Conservation (phyloP, 345 rosid genomes). For the Citrus hindsii region DNA sequence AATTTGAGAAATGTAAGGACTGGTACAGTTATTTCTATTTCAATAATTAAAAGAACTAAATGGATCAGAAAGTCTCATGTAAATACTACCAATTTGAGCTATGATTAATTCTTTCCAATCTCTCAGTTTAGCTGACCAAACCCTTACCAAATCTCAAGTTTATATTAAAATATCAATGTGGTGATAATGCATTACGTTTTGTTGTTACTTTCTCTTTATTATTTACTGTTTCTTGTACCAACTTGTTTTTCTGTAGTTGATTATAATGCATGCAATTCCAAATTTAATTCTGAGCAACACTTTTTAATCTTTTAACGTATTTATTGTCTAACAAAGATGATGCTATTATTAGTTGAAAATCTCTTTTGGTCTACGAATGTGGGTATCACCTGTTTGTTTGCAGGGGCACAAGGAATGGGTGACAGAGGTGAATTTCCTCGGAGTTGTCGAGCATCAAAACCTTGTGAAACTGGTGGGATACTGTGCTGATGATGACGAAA, state of each 20-base stretch:
- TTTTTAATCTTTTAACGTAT: background rate
- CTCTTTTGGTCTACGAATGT: background rate
- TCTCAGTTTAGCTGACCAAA: background rate
- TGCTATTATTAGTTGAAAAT: background rate
- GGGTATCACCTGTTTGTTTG: conserved; percentile 15
- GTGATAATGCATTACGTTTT: background rate
- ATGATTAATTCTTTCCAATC: background rate
- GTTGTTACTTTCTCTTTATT: background rate
- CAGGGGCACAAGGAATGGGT: conserved; percentile 97
- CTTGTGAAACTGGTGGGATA: conserved; percentile 85
- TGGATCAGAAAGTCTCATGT: background rate
- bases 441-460: conserved; percentile 83
- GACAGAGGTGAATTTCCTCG: conserved; percentile 89
- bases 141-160: background rate
- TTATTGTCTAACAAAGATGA: background rate
- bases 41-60: background rate
- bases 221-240: background rate
- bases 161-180: background rate
- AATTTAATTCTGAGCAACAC: background rate
- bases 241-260: background rate
- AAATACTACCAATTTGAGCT: background rate
- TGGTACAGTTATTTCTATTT: background rate
- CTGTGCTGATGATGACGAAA: conserved; percentile 92
- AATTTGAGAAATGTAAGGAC: background rate
- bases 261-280: background rate